Evolutionary conservation across 257 asterid genomes (phyloP), one percentile per base, ranked within the genome.

Genomic region (Phtheirospermum japonicum): DNA sequence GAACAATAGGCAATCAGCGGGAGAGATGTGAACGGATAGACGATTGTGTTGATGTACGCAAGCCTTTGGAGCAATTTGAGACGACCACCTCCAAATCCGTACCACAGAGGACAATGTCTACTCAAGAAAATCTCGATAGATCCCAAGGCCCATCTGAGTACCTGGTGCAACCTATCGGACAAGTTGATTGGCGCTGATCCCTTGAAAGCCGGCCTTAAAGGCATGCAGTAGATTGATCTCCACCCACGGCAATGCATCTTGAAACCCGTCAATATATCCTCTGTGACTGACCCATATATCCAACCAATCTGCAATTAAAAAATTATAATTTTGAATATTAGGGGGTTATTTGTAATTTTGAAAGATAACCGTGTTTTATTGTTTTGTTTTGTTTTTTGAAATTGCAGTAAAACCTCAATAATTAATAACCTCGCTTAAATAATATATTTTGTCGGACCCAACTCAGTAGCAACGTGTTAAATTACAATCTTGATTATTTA

Each of bases 171-270:
- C 79, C 99, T 79, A 54, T 92, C 99, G 9, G 99, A 92, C 86
- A 92, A 80, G 73, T 92, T 92, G 80, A 92, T 92, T 14, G 99
- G 99, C 11, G 99, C 97, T 4, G 96, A 92, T 26, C 99, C 99
- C 67, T 92, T 92, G 82, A 92, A 92, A 30, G 99, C 99, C 19
- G 97, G 96, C 62, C 99, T 80, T 51, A 89, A 20, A 0, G 99
- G 99, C 99, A 92, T 86, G 73, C 99, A 92, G 78, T 89, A 92
- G 61, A 92, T 74, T 9, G 97, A 92, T 76, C 97, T 85, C 99
- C 99, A 89, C 31, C 99, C 99, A 0, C 99, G 96, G 64, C 99
- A 92, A 9, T 92, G 99, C 99, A 92, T 89, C 81, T 89, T 92
- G 94, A 92, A 92, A 0, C 99, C 99, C 19, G 97, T 83, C 72